Percentiles rank a stretch among this genome's conserved stretches.
Evolutionary conservation across 805 yeast genomes (phyloP).

Genomic region (Cyberlindnera amylophila): DNA sequence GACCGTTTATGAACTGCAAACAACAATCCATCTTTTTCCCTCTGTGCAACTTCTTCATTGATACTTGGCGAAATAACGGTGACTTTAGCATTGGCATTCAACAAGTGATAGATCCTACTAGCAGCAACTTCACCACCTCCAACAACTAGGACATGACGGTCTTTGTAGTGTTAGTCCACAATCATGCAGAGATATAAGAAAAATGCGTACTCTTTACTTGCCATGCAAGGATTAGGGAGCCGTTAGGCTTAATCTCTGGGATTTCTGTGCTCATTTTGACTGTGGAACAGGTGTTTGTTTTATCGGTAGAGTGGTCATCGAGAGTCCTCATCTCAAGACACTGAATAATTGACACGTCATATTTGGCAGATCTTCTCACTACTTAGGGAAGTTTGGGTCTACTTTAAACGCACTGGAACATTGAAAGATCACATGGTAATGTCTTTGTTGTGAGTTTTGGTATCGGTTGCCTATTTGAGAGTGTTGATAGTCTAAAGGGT

Average conservation of each 20-base stretch:
- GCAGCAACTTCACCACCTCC: slow-evolving; percentile 81
- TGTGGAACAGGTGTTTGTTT: too few relatives aligned
- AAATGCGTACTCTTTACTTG: slow-evolving; percentile 51
- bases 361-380: too few relatives aligned
- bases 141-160: slow-evolving; percentile 62
- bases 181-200: slow-evolving; percentile 8
- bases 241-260: slow-evolving; percentile 34
- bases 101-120: slow-evolving; percentile 60
- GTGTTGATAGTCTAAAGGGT: too few relatives aligned
- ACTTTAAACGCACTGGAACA: too few relatives aligned
- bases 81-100: slow-evolving; percentile 66
- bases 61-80: slow-evolving; percentile 54
- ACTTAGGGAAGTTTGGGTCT: too few relatives aligned
- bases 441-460: too few relatives aligned
- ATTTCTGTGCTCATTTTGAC: neutral
- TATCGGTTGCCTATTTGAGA: too few relatives aligned
- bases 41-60: slow-evolving; percentile 32
- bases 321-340: too few relatives aligned
- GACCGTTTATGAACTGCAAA: slow-evolving; percentile 39
- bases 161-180: slow-evolving; percentile 23
- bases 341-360: too few relatives aligned
- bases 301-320: too few relatives aligned
- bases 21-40: slow-evolving; percentile 39
- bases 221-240: slow-evolving; percentile 69
- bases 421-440: too few relatives aligned